Conservation (phyloP, 2,329 filamentous ascomycete genomes). For the Teratosphaeriaceae sp. region DNA sequence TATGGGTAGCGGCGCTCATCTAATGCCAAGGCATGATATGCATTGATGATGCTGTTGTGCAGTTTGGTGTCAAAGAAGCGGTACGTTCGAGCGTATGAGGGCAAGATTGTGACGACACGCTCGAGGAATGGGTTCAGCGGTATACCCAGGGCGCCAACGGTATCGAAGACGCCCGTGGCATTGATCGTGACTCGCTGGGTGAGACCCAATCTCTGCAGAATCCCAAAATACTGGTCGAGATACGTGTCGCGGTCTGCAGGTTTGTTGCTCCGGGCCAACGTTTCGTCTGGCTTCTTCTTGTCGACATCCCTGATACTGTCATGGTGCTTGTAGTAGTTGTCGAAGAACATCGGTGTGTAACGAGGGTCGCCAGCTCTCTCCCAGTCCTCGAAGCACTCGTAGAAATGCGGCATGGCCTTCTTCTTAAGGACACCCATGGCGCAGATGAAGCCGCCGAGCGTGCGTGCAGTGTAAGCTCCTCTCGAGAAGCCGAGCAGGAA, state of each 20-base stretch:
- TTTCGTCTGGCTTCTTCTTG: constrained; percentile 11
- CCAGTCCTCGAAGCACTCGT: constrained; percentile 30
- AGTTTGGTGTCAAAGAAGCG: constrained; percentile 31
- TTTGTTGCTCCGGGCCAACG: constrained; percentile 9
- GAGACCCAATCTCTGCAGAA: constrained; percentile 15
- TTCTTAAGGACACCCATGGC: constrained; percentile 37
- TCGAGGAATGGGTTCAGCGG: constrained; percentile 29
- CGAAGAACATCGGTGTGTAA: constrained; percentile 25
- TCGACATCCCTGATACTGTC: constrained; percentile 4
- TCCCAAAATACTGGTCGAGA: constrained; percentile 20
- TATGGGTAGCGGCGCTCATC: constrained; percentile 48
- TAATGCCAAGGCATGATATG: constrained; percentile 50
- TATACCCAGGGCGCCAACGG: constrained; percentile 36
- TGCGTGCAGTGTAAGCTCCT: constrained; percentile 40
- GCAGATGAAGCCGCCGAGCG: constrained; percentile 38
- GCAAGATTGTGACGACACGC: constrained; percentile 18
- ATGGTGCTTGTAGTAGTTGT: constrained; percentile 18
- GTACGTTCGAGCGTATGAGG: constrained; percentile 26
- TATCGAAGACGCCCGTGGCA: constrained; percentile 45
- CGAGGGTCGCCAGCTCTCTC: constrained; percentile 23
- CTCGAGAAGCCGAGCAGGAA: constrained; percentile 41
- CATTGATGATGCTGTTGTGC: constrained; percentile 40
- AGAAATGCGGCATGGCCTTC: constrained; percentile 27
- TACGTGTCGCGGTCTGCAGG: constrained; percentile 17
- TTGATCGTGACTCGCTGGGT: constrained; percentile 31